Evolutionary conservation across 179 eudicot genomes (phyloP), one percentile per base, ranked within the genome.

Genomic region (Vitellaria paradoxa): DNA sequence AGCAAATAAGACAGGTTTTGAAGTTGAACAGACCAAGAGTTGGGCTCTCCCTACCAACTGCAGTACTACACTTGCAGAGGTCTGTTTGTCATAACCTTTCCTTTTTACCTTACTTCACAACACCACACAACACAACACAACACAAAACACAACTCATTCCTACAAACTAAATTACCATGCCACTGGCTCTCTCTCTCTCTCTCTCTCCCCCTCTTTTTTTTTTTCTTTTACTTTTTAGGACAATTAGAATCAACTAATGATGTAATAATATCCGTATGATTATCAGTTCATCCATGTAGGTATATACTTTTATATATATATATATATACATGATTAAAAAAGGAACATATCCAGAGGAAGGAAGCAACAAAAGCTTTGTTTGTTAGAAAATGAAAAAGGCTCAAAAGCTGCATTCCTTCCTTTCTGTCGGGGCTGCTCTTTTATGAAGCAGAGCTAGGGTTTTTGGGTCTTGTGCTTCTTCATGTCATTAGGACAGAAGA

Each of bases 351-450:
- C 26, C 73, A 68, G 67, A 68, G 60, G 24, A 52, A 57, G 68
- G 15, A 52, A 77, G 69, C 18, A 46, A 69, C 14, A 72, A 81
- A 84, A 81, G 84, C 77, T 78, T 78, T 63, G 71, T 74, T 80
- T 88, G 87, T 91, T 91, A 93, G 90, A 85, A 88, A 88, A 85
- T 84, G 87, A 76, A 84, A 81, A 82, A 81, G 65, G 79, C 77
- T 76, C 45, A 78, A 87, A 91, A 82, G 87, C 88, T 85, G 89
- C 79, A 68, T 74, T 81, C 82, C 82, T 82, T 85, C 90, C 93
- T 84, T 89, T 88, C 87, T 91, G 96, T 89, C 91, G 93, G 95
- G 82, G 76, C 82, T 79, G 75, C 74, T 80, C 49, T 61, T 70
- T 80, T 68, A 46, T 20, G 59, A 45, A 79, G 37, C 55, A 52